Evolutionary conservation across 1,284 basidiomycete species (phyloP).

Genomic region (Boletus subluridellus): DNA sequence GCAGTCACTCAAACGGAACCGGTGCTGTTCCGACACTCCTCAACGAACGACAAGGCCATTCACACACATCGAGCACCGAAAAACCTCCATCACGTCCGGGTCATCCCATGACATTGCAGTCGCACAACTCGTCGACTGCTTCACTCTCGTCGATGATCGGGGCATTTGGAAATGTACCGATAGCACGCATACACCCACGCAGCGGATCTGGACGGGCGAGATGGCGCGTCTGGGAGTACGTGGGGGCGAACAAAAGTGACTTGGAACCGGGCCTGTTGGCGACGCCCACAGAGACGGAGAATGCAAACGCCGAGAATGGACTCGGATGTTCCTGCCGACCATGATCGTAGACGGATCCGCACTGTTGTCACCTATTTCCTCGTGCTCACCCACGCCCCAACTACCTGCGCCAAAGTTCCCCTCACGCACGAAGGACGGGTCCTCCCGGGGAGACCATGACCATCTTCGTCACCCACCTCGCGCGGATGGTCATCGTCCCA

Average conservation of each 20-base stretch:
- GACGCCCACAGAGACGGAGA: slow-evolving; percentile 7
- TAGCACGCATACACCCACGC: slow-evolving; percentile 18
- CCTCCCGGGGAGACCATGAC: slow-evolving; percentile 71
- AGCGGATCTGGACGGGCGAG: not conserved
- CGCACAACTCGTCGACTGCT: slow-evolving; percentile 17
- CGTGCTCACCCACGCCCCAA: not conserved
- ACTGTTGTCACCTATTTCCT: not conserved
- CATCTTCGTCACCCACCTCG: slow-evolving; percentile 71
- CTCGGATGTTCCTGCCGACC: not conserved
- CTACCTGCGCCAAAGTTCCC: not conserved
- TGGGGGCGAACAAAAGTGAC: slow-evolving; percentile 1
- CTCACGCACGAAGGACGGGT: slow-evolving; percentile 22
- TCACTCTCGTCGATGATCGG: slow-evolving; percentile 39
- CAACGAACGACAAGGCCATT: not conserved
- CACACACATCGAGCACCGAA: not conserved
- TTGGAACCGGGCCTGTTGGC: slow-evolving; percentile 11
- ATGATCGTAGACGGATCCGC: not conserved
- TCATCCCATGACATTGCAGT: slow-evolving; percentile 6
- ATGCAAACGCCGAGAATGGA: not conserved
- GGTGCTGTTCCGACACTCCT: not conserved
- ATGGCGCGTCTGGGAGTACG: not conserved
- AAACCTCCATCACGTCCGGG: not conserved
- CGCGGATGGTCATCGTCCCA: slow-evolving; percentile 86
- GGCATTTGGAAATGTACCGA: slow-evolving; percentile 44
- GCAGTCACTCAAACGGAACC: not conserved